These are phyloP conservation scores for Collybia nuda DNA, from an alignment of 768 basidiomycete species.

Conservation along the genomic window DNA sequence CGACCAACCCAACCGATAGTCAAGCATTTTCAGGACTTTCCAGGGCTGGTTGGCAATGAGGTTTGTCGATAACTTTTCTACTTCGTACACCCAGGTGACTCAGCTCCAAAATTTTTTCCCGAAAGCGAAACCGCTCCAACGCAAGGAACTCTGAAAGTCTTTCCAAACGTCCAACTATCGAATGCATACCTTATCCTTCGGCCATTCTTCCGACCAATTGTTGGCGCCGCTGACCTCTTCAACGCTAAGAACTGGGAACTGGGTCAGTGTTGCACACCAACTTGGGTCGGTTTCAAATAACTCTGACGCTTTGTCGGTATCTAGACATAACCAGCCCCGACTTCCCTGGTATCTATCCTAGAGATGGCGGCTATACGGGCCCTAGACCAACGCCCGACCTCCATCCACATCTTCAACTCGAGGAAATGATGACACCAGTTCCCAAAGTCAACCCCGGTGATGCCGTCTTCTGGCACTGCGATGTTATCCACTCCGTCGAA, in stretches of 20 bases:
- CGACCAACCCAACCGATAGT: conserved; percentile 18
- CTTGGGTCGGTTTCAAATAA: background rate
- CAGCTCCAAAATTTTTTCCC: background rate
- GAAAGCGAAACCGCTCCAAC: conserved; percentile 62
- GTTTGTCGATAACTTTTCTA: conserved; percentile 26
- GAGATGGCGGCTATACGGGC: conserved; percentile 36
- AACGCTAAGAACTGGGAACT: conserved; percentile 56
- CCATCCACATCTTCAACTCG: conserved; percentile 69
- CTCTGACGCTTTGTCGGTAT: background rate
- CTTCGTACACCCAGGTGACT: too few species aligned
- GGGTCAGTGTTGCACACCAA: conserved; percentile 27
- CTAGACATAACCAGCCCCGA: conserved; percentile 46
- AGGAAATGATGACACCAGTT: conserved; percentile 65
- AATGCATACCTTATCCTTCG: conserved; percentile 75
- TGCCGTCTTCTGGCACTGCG: conserved; percentile 78
- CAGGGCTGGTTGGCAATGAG: conserved; percentile 80
- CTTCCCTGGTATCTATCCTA: conserved; percentile 50
- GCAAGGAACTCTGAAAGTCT: conserved; percentile 70
- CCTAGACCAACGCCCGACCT: conserved; percentile 51
- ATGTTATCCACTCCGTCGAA: conserved; percentile 51
- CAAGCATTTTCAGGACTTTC: conserved; percentile 60
- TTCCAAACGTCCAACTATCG: conserved; percentile 62
- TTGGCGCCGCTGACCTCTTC: conserved; percentile 39
- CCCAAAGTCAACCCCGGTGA: conserved; percentile 76
- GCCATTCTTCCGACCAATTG: conserved; percentile 66